phyloP scores from a whole-genome alignment of 129 eudicot genomes.

The Heracleum sosnowskyi region DNA sequence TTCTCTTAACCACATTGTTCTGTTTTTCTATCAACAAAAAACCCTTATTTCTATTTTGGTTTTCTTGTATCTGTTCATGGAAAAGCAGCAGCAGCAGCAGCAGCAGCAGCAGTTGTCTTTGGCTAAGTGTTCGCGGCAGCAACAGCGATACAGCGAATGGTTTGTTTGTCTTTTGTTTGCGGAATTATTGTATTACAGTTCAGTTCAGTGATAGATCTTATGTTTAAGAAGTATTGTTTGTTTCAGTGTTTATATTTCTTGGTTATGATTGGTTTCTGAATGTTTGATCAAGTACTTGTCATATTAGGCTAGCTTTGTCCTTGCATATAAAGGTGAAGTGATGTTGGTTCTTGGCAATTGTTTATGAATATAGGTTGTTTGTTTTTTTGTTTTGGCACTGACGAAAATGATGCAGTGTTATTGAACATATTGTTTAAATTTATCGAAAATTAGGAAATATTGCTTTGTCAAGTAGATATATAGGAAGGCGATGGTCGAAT shows the following conservation, averaged over 20 bases:
- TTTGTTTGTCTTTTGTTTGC: constrained; percentile 26
- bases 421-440: background rate
- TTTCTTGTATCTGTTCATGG: constrained; percentile 55
- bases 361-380: background rate
- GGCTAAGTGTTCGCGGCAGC: constrained; percentile 73
- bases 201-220: background rate
- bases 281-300: background rate
- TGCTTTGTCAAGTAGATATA: background rate
- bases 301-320: background rate
- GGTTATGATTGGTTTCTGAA: background rate
- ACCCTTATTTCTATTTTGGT: constrained; percentile 19
- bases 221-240: constrained; percentile 2
- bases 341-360: background rate
- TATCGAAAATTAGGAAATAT: background rate
- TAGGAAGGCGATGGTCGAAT: background rate
- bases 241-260: background rate
- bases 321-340: constrained; percentile 1
- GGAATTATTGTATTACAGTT: background rate
- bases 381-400: background rate
- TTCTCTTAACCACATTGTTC: constrained; percentile 45
- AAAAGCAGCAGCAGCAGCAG: constrained; percentile 40
- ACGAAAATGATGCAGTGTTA: background rate
- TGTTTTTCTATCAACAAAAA: constrained; percentile 36
- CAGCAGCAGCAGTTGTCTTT: constrained; percentile 38
- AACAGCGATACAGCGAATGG: constrained; percentile 90